Percentiles rank a stretch among this genome's conserved stretches.
phyloP scores from a whole-genome alignment of 495 filamentous ascomycete genomes.

The Neurospora sp. region DNA sequence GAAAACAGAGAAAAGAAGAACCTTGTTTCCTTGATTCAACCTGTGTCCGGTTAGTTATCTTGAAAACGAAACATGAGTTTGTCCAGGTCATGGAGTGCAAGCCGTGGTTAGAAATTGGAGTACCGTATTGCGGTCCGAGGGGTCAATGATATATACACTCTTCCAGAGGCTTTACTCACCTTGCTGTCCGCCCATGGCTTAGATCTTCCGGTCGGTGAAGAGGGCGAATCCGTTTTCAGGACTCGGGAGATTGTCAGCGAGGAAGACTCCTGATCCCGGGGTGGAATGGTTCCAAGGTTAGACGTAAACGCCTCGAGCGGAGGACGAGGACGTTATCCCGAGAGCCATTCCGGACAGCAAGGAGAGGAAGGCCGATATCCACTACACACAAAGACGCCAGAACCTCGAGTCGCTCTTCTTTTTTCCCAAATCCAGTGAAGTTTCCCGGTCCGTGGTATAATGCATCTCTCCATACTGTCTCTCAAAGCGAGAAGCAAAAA shows the following conservation, averaged over 20 bases:
- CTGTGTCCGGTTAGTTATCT: constrained; percentile 19
- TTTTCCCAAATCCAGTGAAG: constrained; percentile 11
- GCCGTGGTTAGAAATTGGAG: constrained; percentile 12
- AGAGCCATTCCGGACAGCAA: constrained; percentile 24
- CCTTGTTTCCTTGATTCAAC: background rate
- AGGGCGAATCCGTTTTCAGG: constrained; percentile 4
- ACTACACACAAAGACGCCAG: constrained; percentile 6
- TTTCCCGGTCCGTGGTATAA: constrained; percentile 17
- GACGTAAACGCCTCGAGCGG: constrained; percentile 1
- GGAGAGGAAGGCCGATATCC: constrained; percentile 9
- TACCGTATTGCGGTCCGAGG: constrained; percentile 20
- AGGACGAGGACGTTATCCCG: constrained; percentile 4
- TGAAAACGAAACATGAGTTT: constrained; percentile 1
- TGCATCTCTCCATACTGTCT: constrained; percentile 11
- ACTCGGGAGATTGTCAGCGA: constrained; percentile 5
- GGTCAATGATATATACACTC: constrained; percentile 37
- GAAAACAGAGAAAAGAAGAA: background rate
- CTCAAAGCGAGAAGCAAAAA: constrained; percentile 16
- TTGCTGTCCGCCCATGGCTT: constrained; percentile 36
- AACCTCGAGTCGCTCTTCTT: constrained; percentile 6
- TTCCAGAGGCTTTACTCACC: constrained; percentile 33
- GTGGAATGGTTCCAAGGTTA: background rate
- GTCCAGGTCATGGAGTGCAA: background rate
- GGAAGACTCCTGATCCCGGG: constrained; percentile 4
- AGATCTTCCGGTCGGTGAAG: constrained; percentile 19